Evolutionary conservation across 2,329 filamentous ascomycete species (phyloP), one percentile per base, ranked within the genome.

Genomic region (Penicillium thymicola): DNA sequence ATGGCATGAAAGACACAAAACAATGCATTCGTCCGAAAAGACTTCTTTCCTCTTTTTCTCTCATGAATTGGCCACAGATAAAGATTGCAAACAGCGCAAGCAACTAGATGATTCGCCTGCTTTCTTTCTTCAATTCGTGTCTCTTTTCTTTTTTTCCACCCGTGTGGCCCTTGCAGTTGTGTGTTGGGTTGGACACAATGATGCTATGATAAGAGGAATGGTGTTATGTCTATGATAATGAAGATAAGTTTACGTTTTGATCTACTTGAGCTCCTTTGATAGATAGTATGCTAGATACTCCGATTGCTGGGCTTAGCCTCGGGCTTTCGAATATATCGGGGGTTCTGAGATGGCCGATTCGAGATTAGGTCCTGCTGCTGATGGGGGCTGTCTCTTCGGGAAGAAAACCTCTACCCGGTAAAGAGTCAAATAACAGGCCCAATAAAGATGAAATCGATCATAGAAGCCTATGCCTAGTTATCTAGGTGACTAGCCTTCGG

Each of bases 181-280:
- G 47, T 30, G 36, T 51, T 40, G 45, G 41, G 42, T 30, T 47
- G 55, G 45, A 46, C 36, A 50, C 59, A 62, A 65, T 59, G 64
- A 65, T 64, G 64, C 55, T 65, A 66, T 49, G 64, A 66, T 64
- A 66, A 49, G 62, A 66, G 56, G 55, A 63, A 63, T 57, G 59
- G 56, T 63, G 57, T 60, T 54, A 62, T 61, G 58, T 45, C 56
- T 56, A 65, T 65, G 61, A 66, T 66, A 66, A 66, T 64, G 64
- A 66, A 64, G 38, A 60, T 44, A 62, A 62, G 57, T 60, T 64
- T 52, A 45, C 13, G 52, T 53, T 51, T 56, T 56, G 45, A 54
- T 36, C n/a, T 28, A 34, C 28, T 34, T 11, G 30, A 4, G 2
- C 16, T 27, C 13, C 11, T 30, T 28, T 44, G 14, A 28, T 51